phyloP scores from a whole-genome alignment of 352 stramenopile genomes.

The Pythium brassicae region DNA sequence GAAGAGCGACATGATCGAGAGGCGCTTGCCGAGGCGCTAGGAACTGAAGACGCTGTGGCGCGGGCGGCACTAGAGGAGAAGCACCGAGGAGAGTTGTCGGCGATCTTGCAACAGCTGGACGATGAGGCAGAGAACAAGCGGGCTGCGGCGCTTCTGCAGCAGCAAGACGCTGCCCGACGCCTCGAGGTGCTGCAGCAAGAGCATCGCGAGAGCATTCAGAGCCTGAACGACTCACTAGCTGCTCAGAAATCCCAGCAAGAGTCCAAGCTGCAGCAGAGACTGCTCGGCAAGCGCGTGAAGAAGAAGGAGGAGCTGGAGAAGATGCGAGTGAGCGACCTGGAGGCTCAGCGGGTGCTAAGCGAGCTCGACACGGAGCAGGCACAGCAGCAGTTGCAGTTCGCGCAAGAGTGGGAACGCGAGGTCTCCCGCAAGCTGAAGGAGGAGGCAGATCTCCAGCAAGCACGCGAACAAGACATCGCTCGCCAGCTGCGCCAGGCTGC shows the following conservation, averaged over 20 bases:
- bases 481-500: constrained; percentile 11
- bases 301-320: constrained; percentile 12
- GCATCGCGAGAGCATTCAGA: constrained; percentile 29
- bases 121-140: constrained; percentile 14
- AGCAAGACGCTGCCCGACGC: constrained; percentile 34
- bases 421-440: constrained; percentile 2
- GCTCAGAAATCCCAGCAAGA: constrained; percentile 37
- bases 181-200: constrained; percentile 43
- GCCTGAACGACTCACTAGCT: constrained; percentile 24
- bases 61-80: constrained; percentile 3
- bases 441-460: constrained; percentile 3
- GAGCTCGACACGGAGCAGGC: constrained; percentile 11
- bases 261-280: constrained; percentile 35
- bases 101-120: constrained; percentile 5
- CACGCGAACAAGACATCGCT: constrained; percentile 10
- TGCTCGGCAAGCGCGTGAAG: constrained; percentile 29
- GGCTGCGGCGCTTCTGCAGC: constrained; percentile 19
- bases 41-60: constrained; percentile 3
- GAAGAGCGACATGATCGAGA: constrained; percentile 3
- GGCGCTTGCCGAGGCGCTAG: not conserved
- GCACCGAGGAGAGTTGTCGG: constrained; percentile 20
- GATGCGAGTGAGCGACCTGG: not conserved
- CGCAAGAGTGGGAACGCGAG: constrained; percentile 11
- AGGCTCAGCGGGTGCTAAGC: not conserved
- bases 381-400: constrained; percentile 5